Conservation (phyloP, 176 grass and related monocot genomes). For the Rhynchospora breviuscula region DNA sequence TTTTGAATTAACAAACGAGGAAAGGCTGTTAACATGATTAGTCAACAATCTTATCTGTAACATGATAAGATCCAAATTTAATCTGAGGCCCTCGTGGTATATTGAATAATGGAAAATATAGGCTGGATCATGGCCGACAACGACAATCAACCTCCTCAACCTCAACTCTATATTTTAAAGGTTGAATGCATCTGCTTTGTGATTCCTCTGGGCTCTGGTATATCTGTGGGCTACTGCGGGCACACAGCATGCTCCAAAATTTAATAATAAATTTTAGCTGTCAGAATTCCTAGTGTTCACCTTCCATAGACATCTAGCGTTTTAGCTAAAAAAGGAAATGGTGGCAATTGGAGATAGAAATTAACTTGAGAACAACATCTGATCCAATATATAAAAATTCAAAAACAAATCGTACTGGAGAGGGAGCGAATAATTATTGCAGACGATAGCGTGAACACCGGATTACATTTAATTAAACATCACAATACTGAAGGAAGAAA, state of each 20-base stretch:
- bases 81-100: background rate
- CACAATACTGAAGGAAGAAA: background rate
- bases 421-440: background rate
- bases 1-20: background rate
- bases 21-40: background rate
- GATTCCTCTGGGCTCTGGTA: background rate
- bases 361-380: background rate
- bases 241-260: background rate
- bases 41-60: conserved; percentile 8
- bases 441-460: no score
- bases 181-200: background rate
- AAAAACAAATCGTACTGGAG: background rate
- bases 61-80: background rate
- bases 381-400: background rate
- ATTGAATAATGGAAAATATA: conserved; percentile 9
- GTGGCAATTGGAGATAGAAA: background rate
- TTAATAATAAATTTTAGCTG: background rate
- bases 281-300: background rate
- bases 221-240: background rate
- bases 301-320: no score
- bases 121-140: background rate
- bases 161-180: background rate
- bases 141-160: no score
- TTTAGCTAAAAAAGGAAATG: no score
- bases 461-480: no score